Percentiles rank a stretch among this genome's conserved stretches.
These are phyloP conservation scores for Psilocybe tampanensis DNA, from an alignment of 768 basidiomycete genomes.

Conservation along the genomic window DNA sequence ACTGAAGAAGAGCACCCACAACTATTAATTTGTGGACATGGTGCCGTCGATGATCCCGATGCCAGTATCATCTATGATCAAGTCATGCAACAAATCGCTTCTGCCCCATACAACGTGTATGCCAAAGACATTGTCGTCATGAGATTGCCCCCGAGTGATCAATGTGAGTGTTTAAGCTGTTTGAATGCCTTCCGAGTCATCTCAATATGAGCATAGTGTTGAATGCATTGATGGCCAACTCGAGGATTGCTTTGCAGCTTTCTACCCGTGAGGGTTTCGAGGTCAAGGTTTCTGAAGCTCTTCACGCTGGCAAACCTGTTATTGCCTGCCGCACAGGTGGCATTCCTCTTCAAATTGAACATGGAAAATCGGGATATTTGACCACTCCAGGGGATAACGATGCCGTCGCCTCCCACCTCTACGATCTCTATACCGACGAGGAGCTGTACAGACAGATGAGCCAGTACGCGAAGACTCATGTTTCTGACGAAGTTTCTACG, in stretches of 20 bases:
- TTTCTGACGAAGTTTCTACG: conserved; percentile 83
- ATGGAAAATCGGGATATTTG: conserved; percentile 89
- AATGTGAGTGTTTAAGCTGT: conserved; percentile 53
- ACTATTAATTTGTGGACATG: conserved; percentile 85
- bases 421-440: conserved; percentile 76
- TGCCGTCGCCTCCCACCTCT: conserved; percentile 75
- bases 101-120: conserved; percentile 53
- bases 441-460: conserved; percentile 64
- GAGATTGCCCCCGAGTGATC: conserved; percentile 81
- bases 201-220: conserved; percentile 52
- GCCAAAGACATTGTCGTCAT: conserved; percentile 74
- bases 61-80: conserved; percentile 91
- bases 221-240: conserved; percentile 86
- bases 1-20: conserved; percentile 64
- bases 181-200: conserved; percentile 28
- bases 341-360: conserved; percentile 88
- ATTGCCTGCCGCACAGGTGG: conserved; percentile 87
- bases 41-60: conserved; percentile 94
- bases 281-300: conserved; percentile 95
- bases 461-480: conserved; percentile 71
- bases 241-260: conserved; percentile 88
- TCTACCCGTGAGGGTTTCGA: conserved; percentile 96
- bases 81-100: conserved; percentile 60
- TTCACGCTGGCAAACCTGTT: conserved; percentile 87
- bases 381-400: conserved; percentile 77